Evolutionary conservation across 1,284 basidiomycete species (phyloP), one percentile per base, ranked within the genome.

Genomic region (Ceratobasidium sp.): DNA sequence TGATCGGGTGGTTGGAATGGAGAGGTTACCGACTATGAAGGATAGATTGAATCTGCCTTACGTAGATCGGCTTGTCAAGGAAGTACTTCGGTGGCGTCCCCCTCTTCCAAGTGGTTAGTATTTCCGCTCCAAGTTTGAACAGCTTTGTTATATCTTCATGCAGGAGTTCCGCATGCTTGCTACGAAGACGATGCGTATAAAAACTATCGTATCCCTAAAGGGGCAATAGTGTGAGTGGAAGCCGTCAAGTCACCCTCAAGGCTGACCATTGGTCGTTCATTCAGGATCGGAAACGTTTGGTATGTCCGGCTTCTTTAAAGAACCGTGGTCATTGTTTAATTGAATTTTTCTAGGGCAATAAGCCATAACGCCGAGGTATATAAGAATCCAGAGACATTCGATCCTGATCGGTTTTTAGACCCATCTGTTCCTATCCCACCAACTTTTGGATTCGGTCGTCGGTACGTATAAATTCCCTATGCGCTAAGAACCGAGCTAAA

Each of bases 331-430:
- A 62, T 38, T 20, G 33, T 5, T 40, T 38, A 3, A 23, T 50
- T 66, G 9, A 48, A 13, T 13, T 23, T 6, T 28, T 13, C 42
- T 9, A 42, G 64, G 78, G 78, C 57, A 17, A 76, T 79, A 20
- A 67, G 59, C 56, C 73, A 69, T 23, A 57, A 79, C 44, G 56
- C 64, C 17, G 42, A 77, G 9, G 66, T 76, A 13, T 79, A 79
- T 46, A 59, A 77, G 65, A 46, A 79, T 56, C 78, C 78, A 26
- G 40, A 57, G 5, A 26, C 23, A 20, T 79, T 77, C 62, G 62
- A 70, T 7, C 78, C 78, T 4, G 78, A 79, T 38, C 74, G 78
- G n/a, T 79, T 77, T 61, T 61, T 61, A 40, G 57, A 61, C 17
- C 57, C 57, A 12, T 20, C n/a, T 46, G 44, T 38, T 13, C 64